Evolutionary conservation across 768 basidiomycete genomes (phyloP), one percentile per base, ranked within the genome.

Genomic region (Psilocybe cyanescens): DNA sequence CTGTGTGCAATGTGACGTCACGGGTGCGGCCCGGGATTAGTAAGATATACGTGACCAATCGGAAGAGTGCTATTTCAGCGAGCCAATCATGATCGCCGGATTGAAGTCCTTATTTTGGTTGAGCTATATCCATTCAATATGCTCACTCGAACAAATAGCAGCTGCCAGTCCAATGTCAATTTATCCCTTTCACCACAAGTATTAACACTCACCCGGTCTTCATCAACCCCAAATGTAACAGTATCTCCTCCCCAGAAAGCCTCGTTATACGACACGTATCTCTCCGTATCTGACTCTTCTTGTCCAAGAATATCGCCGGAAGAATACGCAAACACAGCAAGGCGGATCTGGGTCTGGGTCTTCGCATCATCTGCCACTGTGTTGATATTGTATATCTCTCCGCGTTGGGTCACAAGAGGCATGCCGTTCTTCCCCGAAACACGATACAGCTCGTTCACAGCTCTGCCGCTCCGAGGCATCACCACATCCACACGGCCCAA

Each of bases 321-420:
- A 37, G 41, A 55, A 45, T 57, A 59, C 14, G 62, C 31, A 55
- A 59, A 57, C 35, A 57, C 41, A 9, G 39, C 58, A 46, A 50
- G 24, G 17, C 54, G 41, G 14, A 60, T 28, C 28, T 52, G 58
- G 7, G 44, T 59, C 51, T 60, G 54, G 33, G 48, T 59, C 41
- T 45, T 55, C 39, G 46, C 54, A 41, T 63, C 62, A 59, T 63
- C 41, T 24, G 49, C 49, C 41, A 35, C 48, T 14, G 50, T 46
- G 33, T 59, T 39, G 45, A 57, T 53, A 31, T 57, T 50, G 54
- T 28, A 56, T 30, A 57, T 56, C 33, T 63, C 62, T n/a, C 61
- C 57, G 28, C 52, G 47, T 45, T 55, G 61, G n/a, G 62, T 63
- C 58, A 63, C 58, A 37, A 63, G 58, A 28, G 57, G 57, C 24